phyloP scores from a whole-genome alignment of 768 basidiomycete species.

The Suillus subaureus region DNA sequence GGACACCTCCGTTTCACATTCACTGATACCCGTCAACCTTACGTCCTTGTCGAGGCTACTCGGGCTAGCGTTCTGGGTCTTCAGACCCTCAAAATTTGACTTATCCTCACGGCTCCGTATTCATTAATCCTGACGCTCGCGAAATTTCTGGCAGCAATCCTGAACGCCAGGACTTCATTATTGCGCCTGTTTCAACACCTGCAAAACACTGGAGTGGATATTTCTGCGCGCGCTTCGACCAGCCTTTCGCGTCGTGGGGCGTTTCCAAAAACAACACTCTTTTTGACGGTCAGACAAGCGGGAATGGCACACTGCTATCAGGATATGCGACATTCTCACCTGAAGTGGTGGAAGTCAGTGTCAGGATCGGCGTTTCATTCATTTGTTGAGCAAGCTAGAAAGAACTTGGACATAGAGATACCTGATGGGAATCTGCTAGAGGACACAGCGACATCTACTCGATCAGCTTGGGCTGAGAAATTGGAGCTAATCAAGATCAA shows the following conservation, averaged over 20 bases:
- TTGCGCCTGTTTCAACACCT: conserved; percentile 54
- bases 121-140: conserved; percentile 41
- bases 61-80: conserved; percentile 59
- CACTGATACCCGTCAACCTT: conserved; percentile 45
- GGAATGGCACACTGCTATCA: conserved; percentile 48
- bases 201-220: conserved; percentile 41
- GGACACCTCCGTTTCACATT: conserved; percentile 78
- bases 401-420: conserved; percentile 52
- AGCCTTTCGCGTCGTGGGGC: conserved; percentile 48
- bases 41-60: conserved; percentile 68
- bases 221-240: conserved; percentile 63
- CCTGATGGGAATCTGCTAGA: conserved; percentile 51
- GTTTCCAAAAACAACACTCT: conserved; percentile 48
- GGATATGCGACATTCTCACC: conserved; percentile 52
- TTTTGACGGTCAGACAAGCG: conserved; percentile 27
- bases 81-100: conserved; percentile 49
- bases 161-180: conserved; percentile 73
- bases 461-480: conserved; percentile 60
- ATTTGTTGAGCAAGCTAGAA: conserved; percentile 64
- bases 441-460: conserved; percentile 48
- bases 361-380: conserved; percentile 72
- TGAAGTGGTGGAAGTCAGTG: conserved; percentile 41
- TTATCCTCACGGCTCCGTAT: conserved; percentile 54
- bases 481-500: conserved; percentile 52
- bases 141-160: conserved; percentile 67